A percentile compares a stretch with the other conserved stretches of the same genome.
Conservation (phyloP, 768 basidiomycete genomes). For the Cystofilobasidium bisporidii region DNA sequence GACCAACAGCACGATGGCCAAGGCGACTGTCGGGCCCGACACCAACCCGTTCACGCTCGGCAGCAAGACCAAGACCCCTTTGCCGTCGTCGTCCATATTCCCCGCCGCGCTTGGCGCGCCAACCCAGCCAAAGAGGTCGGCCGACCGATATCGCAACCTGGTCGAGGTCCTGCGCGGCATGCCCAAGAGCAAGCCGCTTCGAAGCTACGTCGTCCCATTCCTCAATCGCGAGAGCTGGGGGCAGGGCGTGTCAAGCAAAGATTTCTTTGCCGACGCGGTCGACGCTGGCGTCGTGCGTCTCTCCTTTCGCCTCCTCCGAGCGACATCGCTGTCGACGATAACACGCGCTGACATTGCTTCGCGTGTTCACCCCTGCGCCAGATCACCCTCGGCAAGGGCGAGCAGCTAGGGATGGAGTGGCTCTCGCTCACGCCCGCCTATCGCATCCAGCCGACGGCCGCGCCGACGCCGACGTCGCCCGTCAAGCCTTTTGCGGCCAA, state of each 20-base stretch:
- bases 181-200: neutral
- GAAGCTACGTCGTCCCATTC: neutral
- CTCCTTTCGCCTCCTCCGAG: neutral
- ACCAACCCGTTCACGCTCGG: conserved; percentile 2
- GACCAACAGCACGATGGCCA: too few relatives aligned
- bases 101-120: neutral
- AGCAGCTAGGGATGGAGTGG: conserved; percentile 23
- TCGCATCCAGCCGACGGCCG: neutral
- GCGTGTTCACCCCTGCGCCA: too few relatives aligned
- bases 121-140: neutral
- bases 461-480: neutral
- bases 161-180: neutral
- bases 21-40: neutral
- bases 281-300: conserved; percentile 1
- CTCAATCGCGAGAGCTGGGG: conserved; percentile 1
- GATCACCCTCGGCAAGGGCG: conserved; percentile 13
- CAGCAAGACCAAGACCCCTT: neutral
- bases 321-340: too few relatives aligned
- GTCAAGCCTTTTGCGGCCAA: neutral
- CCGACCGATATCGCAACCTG: neutral
- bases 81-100: neutral
- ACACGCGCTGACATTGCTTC: too few relatives aligned
- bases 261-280: neutral
- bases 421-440: neutral
- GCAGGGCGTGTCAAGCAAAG: neutral